Percentiles rank a stretch among this genome's conserved stretches.
Evolutionary conservation across 306 rosid species (phyloP).

Genomic region (Carpinus viminea): DNA sequence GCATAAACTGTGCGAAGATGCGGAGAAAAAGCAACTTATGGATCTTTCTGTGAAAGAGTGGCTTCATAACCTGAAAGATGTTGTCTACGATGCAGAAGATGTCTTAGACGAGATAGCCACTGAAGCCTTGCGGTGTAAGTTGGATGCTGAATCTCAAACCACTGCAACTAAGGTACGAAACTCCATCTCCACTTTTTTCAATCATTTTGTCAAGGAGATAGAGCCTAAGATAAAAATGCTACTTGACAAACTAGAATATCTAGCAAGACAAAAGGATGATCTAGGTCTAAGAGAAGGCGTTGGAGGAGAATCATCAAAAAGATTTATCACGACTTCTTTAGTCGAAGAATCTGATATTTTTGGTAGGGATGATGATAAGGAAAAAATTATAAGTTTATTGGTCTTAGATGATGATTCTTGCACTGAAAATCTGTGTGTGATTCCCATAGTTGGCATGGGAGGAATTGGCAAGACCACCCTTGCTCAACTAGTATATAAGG

Average conservation of each 20-base stretch:
- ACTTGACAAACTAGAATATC: neutral
- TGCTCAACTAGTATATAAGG: too few species aligned
- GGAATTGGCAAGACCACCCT: too few species aligned
- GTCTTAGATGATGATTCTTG: neutral
- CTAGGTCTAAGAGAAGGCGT: neutral
- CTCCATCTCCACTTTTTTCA: too few species aligned
- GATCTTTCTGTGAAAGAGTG: neutral
- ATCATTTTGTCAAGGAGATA: too few species aligned
- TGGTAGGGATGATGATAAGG: slow-evolving; percentile 15
- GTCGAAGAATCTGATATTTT: too few species aligned
- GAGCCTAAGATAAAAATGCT: neutral
- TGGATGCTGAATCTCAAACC: neutral
- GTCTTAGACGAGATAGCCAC: neutral
- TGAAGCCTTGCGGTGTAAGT: neutral
- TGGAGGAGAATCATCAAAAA: too few species aligned
- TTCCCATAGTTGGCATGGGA: too few species aligned
- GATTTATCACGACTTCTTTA: too few species aligned
- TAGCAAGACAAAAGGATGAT: neutral
- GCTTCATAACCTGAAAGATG: neutral
- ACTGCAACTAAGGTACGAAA: neutral
- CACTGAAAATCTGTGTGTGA: too few species aligned
- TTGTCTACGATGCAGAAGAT: neutral
- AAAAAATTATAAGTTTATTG: neutral
- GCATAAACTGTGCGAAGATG: neutral
- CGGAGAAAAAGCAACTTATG: neutral